Evolutionary conservation across 2,329 filamentous ascomycete genomes (phyloP).

Genomic region (Stachybotrys elegans): DNA sequence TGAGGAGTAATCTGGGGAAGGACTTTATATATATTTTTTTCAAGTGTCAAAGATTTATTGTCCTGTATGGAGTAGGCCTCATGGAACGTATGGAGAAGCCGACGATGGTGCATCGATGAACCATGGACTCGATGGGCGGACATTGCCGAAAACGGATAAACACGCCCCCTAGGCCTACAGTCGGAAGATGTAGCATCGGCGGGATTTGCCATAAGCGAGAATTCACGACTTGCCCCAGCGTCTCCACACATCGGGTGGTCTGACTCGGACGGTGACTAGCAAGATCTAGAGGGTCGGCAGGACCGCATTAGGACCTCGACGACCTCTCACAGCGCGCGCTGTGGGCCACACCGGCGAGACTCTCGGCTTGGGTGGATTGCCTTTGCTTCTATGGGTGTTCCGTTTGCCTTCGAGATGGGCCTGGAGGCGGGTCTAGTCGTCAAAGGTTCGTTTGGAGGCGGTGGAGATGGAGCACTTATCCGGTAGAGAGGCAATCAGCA

Average conservation of each 20-base stretch:
- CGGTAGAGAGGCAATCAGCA: conserved; percentile 1
- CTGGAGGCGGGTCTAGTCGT: conserved; percentile 3
- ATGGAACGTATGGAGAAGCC: conserved; percentile 6
- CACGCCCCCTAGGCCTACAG: conserved; percentile 1
- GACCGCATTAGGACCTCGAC: conserved; percentile 2
- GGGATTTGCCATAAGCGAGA: conserved; percentile 5
- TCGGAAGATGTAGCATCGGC: conserved; percentile 1
- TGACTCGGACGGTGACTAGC: neutral
- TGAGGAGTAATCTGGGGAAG: conserved; percentile 9
- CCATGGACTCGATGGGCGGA: neutral
- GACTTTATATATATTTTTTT: conserved; percentile 8
- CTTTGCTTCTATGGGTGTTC: conserved; percentile 6
- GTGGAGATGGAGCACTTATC: conserved; percentile 1
- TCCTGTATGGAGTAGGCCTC: conserved; percentile 1
- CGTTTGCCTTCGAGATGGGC: conserved; percentile 4
- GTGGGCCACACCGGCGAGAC: conserved; percentile 6
- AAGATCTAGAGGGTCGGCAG: neutral
- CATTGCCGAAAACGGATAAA: conserved; percentile 4
- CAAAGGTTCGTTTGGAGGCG: conserved; percentile 2
- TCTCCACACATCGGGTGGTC: conserved; percentile 2
- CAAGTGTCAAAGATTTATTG: conserved; percentile 1
- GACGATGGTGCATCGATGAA: conserved; percentile 2
- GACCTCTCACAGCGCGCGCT: conserved; percentile 3
- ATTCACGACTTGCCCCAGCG: conserved; percentile 3
- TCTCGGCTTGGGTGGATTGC: conserved; percentile 5